Percentiles rank a stretch among this genome's conserved stretches.
phyloP scores from a whole-genome alignment of 2,329 filamentous ascomycete species.

The Claviceps sp. region DNA sequence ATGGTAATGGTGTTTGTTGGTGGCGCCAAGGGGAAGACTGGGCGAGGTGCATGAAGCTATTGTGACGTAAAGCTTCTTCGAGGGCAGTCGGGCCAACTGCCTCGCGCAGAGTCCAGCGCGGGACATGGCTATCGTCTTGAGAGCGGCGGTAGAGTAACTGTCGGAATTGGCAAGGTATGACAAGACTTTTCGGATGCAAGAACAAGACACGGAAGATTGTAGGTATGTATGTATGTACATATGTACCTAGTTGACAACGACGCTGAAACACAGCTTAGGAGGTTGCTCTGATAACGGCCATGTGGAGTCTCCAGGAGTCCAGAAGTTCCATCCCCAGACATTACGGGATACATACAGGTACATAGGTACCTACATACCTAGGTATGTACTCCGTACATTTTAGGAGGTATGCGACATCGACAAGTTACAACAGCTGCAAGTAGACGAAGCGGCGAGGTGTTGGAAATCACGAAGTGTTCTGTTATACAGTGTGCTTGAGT shows the following conservation, averaged over 20 bases:
- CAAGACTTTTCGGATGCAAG: not conserved
- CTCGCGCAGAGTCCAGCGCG: conserved; percentile 1
- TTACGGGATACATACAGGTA: no score
- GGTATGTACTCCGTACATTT: no score
- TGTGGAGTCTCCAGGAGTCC: no score
- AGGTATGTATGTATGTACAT: no score
- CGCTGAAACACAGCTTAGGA: no score
- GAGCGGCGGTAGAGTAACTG: not conserved
- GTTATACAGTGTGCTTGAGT: not conserved
- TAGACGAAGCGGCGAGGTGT: not conserved
- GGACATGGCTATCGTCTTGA: conserved; percentile 1
- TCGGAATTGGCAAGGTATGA: not conserved
- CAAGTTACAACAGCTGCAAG: not conserved
- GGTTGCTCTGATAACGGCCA: no score
- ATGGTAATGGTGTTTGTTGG: not conserved
- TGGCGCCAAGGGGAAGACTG: not conserved
- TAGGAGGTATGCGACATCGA: no score
- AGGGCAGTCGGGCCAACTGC: not conserved
- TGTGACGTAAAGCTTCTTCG: not conserved
- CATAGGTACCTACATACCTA: no score
- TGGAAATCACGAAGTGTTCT: not conserved
- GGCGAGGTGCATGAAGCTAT: not conserved
- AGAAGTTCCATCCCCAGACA: no score
- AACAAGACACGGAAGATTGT: no score
- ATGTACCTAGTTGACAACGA: no score